These are phyloP conservation scores for Begonia masoniana DNA, from an alignment of 306 rosid species.

Conservation along the genomic window DNA sequence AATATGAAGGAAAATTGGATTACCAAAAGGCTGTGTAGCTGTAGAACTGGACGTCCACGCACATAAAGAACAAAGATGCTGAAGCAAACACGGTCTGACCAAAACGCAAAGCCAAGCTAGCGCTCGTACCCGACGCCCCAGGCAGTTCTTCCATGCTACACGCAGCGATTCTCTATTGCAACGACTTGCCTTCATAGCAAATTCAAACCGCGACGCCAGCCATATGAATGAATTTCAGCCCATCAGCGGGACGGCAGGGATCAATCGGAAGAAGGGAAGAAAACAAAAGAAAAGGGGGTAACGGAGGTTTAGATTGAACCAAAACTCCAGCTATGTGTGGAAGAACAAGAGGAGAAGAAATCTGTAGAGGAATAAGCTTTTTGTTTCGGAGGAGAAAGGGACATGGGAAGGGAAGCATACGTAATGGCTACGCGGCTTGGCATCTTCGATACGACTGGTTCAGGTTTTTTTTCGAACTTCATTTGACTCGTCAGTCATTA, in stretches of 20 bases:
- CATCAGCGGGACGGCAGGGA: not conserved
- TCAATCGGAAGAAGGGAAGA: too few relatives aligned
- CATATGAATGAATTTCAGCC: not conserved
- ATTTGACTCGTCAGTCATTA: too few relatives aligned
- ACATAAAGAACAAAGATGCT: conserved; percentile 85
- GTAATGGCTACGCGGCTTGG: not conserved
- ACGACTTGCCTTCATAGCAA: not conserved
- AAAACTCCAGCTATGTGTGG: too few relatives aligned
- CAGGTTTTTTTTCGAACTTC: too few relatives aligned
- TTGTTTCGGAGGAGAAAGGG: not conserved
- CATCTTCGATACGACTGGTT: not conserved
- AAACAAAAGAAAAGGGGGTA: too few relatives aligned
- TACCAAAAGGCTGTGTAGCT: conserved; percentile 85
- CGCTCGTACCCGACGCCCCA: conserved; percentile 60
- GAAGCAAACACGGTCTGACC: conserved; percentile 82
- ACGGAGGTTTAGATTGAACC: too few relatives aligned
- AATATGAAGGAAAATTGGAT: too few relatives aligned
- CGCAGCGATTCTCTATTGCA: not conserved
- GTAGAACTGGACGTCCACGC: conserved; percentile 3
- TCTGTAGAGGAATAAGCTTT: not conserved
- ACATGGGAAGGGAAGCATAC: not conserved
- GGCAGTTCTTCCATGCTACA: conserved; percentile 21
- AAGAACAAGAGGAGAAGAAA: not conserved
- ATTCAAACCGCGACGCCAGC: not conserved
- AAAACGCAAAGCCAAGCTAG: conserved; percentile 85